Percentiles rank a stretch among this genome's conserved stretches.
phyloP scores from a whole-genome alignment of 257 asterid genomes.

The Leonotis leonurus region DNA sequence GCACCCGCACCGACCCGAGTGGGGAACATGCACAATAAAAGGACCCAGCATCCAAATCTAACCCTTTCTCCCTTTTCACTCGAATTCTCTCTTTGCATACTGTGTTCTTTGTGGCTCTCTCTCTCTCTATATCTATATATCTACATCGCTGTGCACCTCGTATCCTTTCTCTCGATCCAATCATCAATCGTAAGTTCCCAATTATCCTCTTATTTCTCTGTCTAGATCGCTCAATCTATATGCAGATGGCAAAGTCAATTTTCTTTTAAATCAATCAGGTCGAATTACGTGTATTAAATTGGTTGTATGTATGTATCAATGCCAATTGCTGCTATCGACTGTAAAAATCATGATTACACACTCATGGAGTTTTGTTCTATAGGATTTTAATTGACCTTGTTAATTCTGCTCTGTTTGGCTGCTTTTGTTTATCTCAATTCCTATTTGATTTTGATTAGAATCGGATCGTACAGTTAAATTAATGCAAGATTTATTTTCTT shows the following conservation, averaged over 20 bases:
- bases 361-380: background rate
- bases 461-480: constrained; percentile 7
- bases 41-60: constrained; percentile 27
- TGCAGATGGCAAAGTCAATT: constrained; percentile 7
- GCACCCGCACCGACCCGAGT: constrained; percentile 3
- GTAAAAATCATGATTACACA: background rate
- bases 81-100: constrained; percentile 23
- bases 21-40: constrained; percentile 8
- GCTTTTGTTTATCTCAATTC: background rate
- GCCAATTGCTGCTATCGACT: constrained; percentile 12
- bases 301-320: constrained; percentile 10
- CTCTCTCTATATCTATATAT: constrained; percentile 34
- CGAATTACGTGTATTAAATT: constrained; percentile 12
- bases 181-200: constrained; percentile 44
- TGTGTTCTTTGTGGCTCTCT: constrained; percentile 32
- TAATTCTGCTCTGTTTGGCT: background rate
- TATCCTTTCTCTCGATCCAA: constrained; percentile 34
- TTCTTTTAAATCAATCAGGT: constrained; percentile 7
- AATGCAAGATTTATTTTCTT: constrained; percentile 3
- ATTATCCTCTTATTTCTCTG: background rate
- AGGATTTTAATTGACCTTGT: constrained; percentile 11
- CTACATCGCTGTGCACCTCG: constrained; percentile 31
- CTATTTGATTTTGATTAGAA: background rate
- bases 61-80: constrained; percentile 18
- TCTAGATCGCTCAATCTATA: constrained; percentile 28